Evolutionary conservation across 495 filamentous ascomycete genomes (phyloP).

Genomic region (Talaromyces borbonicus): DNA sequence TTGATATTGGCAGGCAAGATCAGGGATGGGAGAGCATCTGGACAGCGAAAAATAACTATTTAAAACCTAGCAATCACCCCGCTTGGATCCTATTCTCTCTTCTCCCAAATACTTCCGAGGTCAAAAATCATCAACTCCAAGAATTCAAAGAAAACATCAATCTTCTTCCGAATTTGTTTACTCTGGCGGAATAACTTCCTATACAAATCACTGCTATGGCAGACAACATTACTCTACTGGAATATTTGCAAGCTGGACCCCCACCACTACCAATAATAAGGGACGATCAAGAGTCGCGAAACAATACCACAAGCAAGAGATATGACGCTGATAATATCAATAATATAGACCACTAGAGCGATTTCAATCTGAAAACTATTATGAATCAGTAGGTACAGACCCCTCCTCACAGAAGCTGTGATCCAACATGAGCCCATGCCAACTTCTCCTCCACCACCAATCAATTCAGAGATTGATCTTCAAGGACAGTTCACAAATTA

Average conservation of each 20-base stretch:
- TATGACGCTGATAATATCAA: constrained; percentile 10
- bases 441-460: constrained; percentile 9
- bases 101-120: neutral
- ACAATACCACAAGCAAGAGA: constrained; percentile 8
- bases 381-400: constrained; percentile 2
- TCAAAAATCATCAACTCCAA: neutral
- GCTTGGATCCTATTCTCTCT: neutral
- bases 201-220: constrained; percentile 3
- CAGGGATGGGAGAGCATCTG: too few relatives aligned
- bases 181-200: neutral
- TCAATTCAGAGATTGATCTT: constrained; percentile 9
- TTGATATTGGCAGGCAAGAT: too few relatives aligned
- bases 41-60: too few relatives aligned
- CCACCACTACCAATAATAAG: constrained; percentile 10
- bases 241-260: constrained; percentile 9
- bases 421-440: constrained; percentile 9
- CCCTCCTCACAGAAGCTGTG: constrained; percentile 1
- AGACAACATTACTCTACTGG: constrained; percentile 9
- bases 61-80: neutral
- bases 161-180: neutral
- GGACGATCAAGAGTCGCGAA: constrained; percentile 6
- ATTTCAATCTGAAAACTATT: constrained; percentile 10
- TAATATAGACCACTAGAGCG: constrained; percentile 7
- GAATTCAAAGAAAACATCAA: neutral
- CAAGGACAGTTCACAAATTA: constrained; percentile 8